Conservation (phyloP, 345 rosid genomes). For the Viola odorata region DNA sequence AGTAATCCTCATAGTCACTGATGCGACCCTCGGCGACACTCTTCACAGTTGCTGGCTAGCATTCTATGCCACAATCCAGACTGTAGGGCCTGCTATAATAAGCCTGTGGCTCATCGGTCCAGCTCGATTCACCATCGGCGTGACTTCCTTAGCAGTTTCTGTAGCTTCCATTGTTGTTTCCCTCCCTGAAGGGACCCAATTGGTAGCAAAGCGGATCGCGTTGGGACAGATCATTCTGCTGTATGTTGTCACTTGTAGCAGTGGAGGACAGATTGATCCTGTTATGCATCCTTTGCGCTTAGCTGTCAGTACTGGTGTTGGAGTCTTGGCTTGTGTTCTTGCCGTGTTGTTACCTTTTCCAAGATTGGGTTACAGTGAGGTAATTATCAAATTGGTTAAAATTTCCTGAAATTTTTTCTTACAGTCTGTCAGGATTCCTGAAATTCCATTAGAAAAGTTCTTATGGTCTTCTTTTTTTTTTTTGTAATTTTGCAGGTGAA, state of each 20-base stretch:
- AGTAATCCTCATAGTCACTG: slow-evolving; percentile 52
- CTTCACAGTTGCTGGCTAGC: slow-evolving; percentile 69
- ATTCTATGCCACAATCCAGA: slow-evolving; percentile 64
- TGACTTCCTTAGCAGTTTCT: slow-evolving; percentile 55
- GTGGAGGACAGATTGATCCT: slow-evolving; percentile 46
- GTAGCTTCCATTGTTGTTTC: slow-evolving; percentile 55
- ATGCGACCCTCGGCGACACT: slow-evolving; percentile 74
- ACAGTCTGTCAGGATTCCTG: too few relatives aligned
- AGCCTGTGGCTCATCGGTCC: slow-evolving; percentile 67
- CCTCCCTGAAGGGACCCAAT: slow-evolving; percentile 50
- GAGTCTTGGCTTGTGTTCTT: slow-evolving; percentile 61
- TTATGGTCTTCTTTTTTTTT: not conserved
- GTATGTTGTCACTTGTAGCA: slow-evolving; percentile 53
- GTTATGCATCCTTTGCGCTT: slow-evolving; percentile 70
- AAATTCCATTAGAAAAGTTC: too few relatives aligned
- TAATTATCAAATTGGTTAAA: slow-evolving; percentile 10
- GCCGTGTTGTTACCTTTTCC: slow-evolving; percentile 75
- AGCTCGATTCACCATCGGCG: slow-evolving; percentile 39
- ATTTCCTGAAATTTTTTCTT: too few relatives aligned
- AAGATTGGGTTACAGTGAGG: slow-evolving; percentile 69
- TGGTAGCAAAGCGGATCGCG: slow-evolving; percentile 66
- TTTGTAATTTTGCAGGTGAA: slow-evolving; percentile 40
- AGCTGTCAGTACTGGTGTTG: slow-evolving; percentile 72
- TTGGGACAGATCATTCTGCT: slow-evolving; percentile 72
- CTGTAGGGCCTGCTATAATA: slow-evolving; percentile 58